Evolutionary conservation across 2,329 filamentous ascomycete genomes (phyloP).

Genomic region (Pezizomycotina sp.): DNA sequence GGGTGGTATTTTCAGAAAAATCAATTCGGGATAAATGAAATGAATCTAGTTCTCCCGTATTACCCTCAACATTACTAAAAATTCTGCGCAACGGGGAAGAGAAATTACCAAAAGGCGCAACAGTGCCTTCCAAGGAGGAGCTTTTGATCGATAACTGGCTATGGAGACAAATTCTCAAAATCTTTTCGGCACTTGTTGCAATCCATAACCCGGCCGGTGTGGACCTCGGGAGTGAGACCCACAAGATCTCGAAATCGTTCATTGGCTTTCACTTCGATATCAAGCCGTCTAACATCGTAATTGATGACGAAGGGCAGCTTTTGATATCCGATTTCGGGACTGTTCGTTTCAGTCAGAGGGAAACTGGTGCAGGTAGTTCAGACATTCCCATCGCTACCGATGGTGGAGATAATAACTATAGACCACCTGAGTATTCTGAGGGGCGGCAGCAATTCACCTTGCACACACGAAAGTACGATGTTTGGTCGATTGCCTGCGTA

Average conservation of each 20-base stretch:
- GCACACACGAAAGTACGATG: slow-evolving; percentile 16
- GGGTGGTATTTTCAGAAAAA: too few species aligned
- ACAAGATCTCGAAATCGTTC: slow-evolving; percentile 5
- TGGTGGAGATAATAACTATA: too few species aligned
- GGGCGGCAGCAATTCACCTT: slow-evolving; percentile 3
- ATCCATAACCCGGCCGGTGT: slow-evolving; percentile 15
- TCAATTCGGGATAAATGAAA: too few species aligned
- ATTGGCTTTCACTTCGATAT: slow-evolving; percentile 67
- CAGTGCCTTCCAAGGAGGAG: too few species aligned
- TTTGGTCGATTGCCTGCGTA: slow-evolving; percentile 15
- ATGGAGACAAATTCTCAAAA: slow-evolving; percentile 13
- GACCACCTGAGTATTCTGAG: too few species aligned
- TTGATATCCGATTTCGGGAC: slow-evolving; percentile 97
- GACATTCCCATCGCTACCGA: slow-evolving; percentile 7
- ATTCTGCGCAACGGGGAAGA: too few species aligned
- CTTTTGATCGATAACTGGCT: slow-evolving; percentile 10
- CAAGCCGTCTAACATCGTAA: slow-evolving; percentile 90
- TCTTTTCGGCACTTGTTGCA: slow-evolving; percentile 9
- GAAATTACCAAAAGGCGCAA: too few species aligned
- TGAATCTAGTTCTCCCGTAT: too few species aligned
- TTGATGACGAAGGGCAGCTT: slow-evolving; percentile 58
- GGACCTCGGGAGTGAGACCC: too few species aligned
- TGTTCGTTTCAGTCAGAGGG: slow-evolving; percentile 50
- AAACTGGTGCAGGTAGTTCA: slow-evolving; percentile 7
- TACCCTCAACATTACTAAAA: too few species aligned